Conservation (phyloP, 805 yeast species). For the Ascoidea tarda region DNA sequence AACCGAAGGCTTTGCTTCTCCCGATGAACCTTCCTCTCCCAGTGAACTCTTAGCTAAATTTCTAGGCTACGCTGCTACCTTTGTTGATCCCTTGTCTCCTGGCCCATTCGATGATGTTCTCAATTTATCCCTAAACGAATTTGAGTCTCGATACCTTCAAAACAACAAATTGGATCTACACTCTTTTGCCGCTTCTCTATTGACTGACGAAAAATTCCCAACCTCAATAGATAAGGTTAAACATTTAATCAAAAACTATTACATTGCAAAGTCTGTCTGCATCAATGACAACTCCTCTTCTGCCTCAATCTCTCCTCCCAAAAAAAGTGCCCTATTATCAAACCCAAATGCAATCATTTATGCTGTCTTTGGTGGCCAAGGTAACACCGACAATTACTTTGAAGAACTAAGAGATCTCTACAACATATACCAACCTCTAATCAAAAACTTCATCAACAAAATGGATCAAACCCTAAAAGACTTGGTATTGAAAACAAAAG, state of each 20-base stretch:
- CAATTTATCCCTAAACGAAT: slow-evolving; percentile 60
- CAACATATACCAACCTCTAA: slow-evolving; percentile 60
- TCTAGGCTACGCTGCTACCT: slow-evolving; percentile 53
- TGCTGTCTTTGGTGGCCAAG: slow-evolving; percentile 98
- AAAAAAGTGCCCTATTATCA: slow-evolving; percentile 44
- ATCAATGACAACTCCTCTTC: slow-evolving; percentile 21
- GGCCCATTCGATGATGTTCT: slow-evolving; percentile 60
- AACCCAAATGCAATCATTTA: slow-evolving; percentile 40
- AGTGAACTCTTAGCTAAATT: slow-evolving; percentile 78
- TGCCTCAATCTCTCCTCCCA: slow-evolving; percentile 26
- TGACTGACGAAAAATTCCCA: slow-evolving; percentile 38
- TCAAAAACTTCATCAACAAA: slow-evolving; percentile 54
- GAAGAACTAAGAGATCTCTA: slow-evolving; percentile 87
- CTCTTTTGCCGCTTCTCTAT: slow-evolving; percentile 63
- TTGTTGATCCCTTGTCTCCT: slow-evolving; percentile 26
- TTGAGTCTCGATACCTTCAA: slow-evolving; percentile 64
- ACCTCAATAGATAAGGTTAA: slow-evolving; percentile 64
- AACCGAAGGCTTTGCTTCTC: slow-evolving; percentile 76
- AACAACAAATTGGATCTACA: slow-evolving; percentile 65
- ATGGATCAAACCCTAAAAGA: slow-evolving; percentile 55
- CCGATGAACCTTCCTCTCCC: slow-evolving; percentile 77
- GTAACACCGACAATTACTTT: slow-evolving; percentile 94
- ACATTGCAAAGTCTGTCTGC: slow-evolving; percentile 37
- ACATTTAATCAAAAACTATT: slow-evolving; percentile 66
- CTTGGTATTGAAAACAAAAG: slow-evolving; percentile 57